phyloP scores from a whole-genome alignment of 2,329 filamentous ascomycete genomes.

The Colletotrichum chlorophyti region DNA sequence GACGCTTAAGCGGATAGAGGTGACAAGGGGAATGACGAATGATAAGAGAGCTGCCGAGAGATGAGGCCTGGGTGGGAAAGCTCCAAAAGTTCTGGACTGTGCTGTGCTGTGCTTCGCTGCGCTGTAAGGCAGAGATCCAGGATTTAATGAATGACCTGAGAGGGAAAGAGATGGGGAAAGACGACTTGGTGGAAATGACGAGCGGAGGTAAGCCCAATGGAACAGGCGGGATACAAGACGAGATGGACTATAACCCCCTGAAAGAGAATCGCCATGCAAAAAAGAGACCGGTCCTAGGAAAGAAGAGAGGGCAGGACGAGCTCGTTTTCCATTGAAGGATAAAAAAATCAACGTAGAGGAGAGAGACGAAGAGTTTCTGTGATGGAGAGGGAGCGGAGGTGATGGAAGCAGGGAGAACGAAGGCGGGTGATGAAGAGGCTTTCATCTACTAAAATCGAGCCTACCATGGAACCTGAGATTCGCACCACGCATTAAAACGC shows the following conservation, averaged over 20 bases:
- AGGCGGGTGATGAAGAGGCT: slow-evolving; percentile 29
- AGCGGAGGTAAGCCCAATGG: slow-evolving; percentile 27
- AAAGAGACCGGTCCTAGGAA: slow-evolving; percentile 27
- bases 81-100: slow-evolving; percentile 24
- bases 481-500: slow-evolving; percentile 7
- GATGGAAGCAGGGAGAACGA: slow-evolving; percentile 34
- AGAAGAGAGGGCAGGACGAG: background rate
- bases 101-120: slow-evolving; percentile 8
- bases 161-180: slow-evolving; percentile 6
- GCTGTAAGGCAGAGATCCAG: slow-evolving; percentile 6
- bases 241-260: slow-evolving; percentile 30
- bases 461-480: background rate
- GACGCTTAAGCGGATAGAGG: slow-evolving; percentile 27
- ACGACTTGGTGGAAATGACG: slow-evolving; percentile 20
- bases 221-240: slow-evolving; percentile 31
- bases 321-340: no score
- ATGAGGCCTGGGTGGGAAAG: no score
- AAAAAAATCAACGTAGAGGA: background rate
- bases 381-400: slow-evolving; percentile 30
- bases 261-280: slow-evolving; percentile 30
- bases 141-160: no score
- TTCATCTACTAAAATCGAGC: slow-evolving; percentile 32
- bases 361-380: slow-evolving; percentile 21
- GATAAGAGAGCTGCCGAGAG: slow-evolving; percentile 29
- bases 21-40: slow-evolving; percentile 28